phyloP scores from a whole-genome alignment of 2,329 filamentous ascomycete species.

The Thelonectria olida region DNA sequence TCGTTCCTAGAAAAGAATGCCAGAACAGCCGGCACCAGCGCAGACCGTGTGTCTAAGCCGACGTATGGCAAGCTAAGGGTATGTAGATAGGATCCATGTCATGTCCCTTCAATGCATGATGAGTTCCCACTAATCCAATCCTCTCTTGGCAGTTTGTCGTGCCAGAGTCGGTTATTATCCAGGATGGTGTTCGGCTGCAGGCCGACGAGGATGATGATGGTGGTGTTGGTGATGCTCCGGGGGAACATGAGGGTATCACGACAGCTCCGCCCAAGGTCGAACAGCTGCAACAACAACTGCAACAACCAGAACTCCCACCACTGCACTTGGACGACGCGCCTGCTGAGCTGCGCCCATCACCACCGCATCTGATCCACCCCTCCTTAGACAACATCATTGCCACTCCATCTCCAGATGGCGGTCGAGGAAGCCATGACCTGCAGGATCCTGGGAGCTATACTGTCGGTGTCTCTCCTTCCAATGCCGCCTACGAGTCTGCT shows the following conservation, averaged over 20 bases:
- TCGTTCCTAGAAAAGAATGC: constrained; percentile 60
- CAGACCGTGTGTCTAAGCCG: constrained; percentile 26
- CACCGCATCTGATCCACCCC: constrained; percentile 18
- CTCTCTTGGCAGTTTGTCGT: constrained; percentile 29
- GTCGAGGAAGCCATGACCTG: constrained; percentile 6
- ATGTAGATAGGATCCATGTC: constrained; percentile 2
- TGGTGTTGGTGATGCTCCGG: neutral
- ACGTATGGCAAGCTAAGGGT: constrained; percentile 36
- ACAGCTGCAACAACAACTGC: neutral
- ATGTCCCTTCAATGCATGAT: constrained; percentile 1
- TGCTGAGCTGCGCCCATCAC: neutral
- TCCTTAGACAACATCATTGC: constrained; percentile 6
- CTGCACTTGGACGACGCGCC: neutral
- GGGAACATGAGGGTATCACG: constrained; percentile 2
- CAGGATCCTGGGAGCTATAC: constrained; percentile 22
- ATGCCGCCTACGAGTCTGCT: constrained; percentile 45
- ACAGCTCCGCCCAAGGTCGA: constrained; percentile 8
- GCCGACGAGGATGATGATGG: constrained; percentile 15
- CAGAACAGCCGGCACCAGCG: constrained; percentile 45
- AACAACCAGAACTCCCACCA: neutral
- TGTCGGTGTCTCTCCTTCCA: constrained; percentile 31
- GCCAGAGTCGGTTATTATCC: constrained; percentile 26
- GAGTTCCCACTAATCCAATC: constrained; percentile 6
- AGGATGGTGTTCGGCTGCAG: constrained; percentile 18
- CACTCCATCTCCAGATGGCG: constrained; percentile 18